Percentiles rank a stretch among this genome's conserved stretches.
phyloP scores from a whole-genome alignment of 176 grass and related monocot species.

The Hyparrhenia diplandra region DNA sequence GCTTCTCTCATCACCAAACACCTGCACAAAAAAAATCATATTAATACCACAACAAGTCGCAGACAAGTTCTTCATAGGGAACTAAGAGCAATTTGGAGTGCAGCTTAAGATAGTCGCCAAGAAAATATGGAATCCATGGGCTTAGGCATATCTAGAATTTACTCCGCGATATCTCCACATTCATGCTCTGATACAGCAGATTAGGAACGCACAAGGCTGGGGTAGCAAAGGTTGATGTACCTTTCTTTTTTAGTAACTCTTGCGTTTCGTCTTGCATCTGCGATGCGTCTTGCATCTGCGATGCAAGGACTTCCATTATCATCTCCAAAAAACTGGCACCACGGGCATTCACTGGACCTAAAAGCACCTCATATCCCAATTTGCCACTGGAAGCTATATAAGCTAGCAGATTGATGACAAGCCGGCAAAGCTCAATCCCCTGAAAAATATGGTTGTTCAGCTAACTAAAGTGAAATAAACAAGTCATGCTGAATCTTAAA shows the following conservation, averaged over 20 bases:
- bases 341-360: slow-evolving; percentile 29
- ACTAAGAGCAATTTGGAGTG: neutral
- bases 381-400: slow-evolving; percentile 82
- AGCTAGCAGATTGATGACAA: slow-evolving; percentile 68
- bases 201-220: neutral
- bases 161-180: neutral
- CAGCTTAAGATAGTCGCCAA: neutral
- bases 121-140: neutral
- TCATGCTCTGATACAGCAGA: neutral
- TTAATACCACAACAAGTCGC: neutral
- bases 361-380: slow-evolving; percentile 72
- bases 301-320: slow-evolving; percentile 66
- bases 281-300: no score
- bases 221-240: slow-evolving; percentile 21
- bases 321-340: slow-evolving; percentile 73
- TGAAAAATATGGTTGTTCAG: slow-evolving; percentile 38
- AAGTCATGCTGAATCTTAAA: neutral
- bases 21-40: slow-evolving; percentile 27
- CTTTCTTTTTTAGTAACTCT: slow-evolving; percentile 63
- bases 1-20: slow-evolving; percentile 70
- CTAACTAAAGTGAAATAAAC: neutral
- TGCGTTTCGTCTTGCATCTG: slow-evolving; percentile 53
- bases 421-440: slow-evolving; percentile 74
- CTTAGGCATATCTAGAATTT: neutral
- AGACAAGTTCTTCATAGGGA: neutral